These are phyloP conservation scores for Lasiosphaeriaceae sp. DNA, from an alignment of 495 filamentous ascomycete genomes.

Conservation along the genomic window DNA sequence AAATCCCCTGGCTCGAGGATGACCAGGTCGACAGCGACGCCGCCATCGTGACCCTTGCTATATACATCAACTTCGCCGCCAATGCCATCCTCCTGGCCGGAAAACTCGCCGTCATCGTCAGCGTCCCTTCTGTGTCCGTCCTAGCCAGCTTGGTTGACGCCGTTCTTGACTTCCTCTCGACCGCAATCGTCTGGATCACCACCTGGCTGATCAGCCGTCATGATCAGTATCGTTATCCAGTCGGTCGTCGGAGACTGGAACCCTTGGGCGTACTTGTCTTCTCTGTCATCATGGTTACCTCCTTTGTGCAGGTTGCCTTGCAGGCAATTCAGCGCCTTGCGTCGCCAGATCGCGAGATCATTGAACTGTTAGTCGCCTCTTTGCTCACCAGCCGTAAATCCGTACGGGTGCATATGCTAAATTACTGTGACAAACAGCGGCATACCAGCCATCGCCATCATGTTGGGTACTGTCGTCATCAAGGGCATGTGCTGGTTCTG, in stretches of 20 bases:
- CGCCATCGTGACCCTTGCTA: constrained; percentile 69
- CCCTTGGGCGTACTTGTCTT: constrained; percentile 78
- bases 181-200: constrained; percentile 81
- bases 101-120: constrained; percentile 73
- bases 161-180: constrained; percentile 80
- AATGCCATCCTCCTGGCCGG: constrained; percentile 73
- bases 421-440: constrained; percentile 28
- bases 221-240: constrained; percentile 79
- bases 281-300: constrained; percentile 80
- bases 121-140: constrained; percentile 82
- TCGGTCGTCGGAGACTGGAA: constrained; percentile 70
- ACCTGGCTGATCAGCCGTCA: constrained; percentile 69
- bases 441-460: constrained; percentile 71
- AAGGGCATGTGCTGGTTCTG: constrained; percentile 85
- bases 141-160: constrained; percentile 87
- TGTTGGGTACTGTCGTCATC: constrained; percentile 76
- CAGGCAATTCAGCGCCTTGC: constrained; percentile 67
- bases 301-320: constrained; percentile 79
- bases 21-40: constrained; percentile 60
- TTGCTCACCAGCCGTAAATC: not conserved
- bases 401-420: constrained; percentile 6
- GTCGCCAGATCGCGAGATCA: constrained; percentile 59
- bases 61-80: constrained; percentile 82
- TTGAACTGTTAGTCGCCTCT: constrained; percentile 51
- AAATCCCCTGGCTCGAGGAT: constrained; percentile 53